Conservation (phyloP, 2,329 filamentous ascomycete species). For the Eutypa lata region DNA sequence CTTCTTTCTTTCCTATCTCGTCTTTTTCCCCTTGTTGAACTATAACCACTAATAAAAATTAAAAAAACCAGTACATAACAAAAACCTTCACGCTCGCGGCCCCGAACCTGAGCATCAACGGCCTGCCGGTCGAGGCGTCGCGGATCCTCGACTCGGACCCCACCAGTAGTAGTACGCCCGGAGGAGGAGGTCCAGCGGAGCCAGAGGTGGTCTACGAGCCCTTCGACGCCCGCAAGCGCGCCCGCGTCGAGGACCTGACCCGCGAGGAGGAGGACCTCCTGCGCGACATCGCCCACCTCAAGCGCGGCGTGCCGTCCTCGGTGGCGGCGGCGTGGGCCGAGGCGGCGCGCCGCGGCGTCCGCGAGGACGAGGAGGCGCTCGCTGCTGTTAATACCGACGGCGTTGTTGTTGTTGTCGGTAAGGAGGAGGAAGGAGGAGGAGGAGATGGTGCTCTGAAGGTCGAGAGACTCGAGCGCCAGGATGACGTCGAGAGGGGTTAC, state of each 20-base stretch:
- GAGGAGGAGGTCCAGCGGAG: slow-evolving; percentile 14
- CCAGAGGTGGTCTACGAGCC: slow-evolving; percentile 51
- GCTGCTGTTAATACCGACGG: slow-evolving; percentile 23
- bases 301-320: slow-evolving; percentile 47
- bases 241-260: slow-evolving; percentile 57
- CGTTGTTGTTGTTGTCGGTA: slow-evolving; percentile 15
- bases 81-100: slow-evolving; percentile 57
- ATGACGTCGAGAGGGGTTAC: slow-evolving; percentile 45
- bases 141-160: slow-evolving; percentile 31
- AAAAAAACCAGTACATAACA: slow-evolving; percentile 51
- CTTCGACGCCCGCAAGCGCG: slow-evolving; percentile 58
- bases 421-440: slow-evolving; percentile 11
- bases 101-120: slow-evolving; percentile 62
- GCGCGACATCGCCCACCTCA: slow-evolving; percentile 60
- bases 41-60: background rate
- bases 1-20: background rate
- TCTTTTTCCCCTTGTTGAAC: background rate
- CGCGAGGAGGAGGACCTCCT: slow-evolving; percentile 62
- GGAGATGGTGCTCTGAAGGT: slow-evolving; percentile 25
- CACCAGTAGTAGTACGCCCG: too few species aligned
- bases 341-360: slow-evolving; percentile 35
- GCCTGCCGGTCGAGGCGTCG: slow-evolving; percentile 45
- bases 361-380: slow-evolving; percentile 46
- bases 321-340: slow-evolving; percentile 43
- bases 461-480: slow-evolving; percentile 41